Evolutionary conservation across 1,284 basidiomycete genomes (phyloP), one percentile per base, ranked within the genome.

Genomic region (Anthracocystis panici-leucophaei): DNA sequence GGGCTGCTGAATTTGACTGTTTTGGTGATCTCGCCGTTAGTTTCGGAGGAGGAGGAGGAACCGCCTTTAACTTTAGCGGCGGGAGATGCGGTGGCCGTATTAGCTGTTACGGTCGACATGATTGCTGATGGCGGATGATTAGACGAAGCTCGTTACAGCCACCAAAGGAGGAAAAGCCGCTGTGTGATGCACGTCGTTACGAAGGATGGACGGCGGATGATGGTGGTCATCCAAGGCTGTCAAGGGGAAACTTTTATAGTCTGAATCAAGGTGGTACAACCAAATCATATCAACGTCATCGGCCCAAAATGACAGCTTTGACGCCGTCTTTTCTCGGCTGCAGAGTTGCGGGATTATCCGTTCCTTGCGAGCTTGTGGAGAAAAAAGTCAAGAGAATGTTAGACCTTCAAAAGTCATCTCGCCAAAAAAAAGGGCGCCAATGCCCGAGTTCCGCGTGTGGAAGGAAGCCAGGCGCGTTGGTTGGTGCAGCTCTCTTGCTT

Each of bases 31-130:
- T 59, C 58, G 5, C 29, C 48, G 5, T 48, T 31, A 3, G 16
- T 16, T 9, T 48, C 46, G 5, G 18, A n/a, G 29, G 27, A 5
- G 23, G n/a, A 25, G 7, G 57, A 25, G 7, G 57, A 27, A 7
- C 27, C 25, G 42, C 60, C 59, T 25, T 65, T 56, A 21, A 58
- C 57, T n/a, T 65, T 68, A 31, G 65, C 55, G 21, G 57, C 61
- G 5, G 71, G 65, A n/a, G 71, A 74, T 1, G 58, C 45, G 12
- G 49, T 35, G 3, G 57, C 58, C 5, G 35, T 27, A 23, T 25
- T 52, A 23, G n/a, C 40, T 41, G 55, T 48, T 40, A 52, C 29
- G 3, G 64, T 46, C 40, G 64, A 52, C 69, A 72, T 72, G 10
- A 12, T 62, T n/a, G 55, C 33, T 21, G 11, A n/a, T 27, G n/a